phyloP scores from a whole-genome alignment of 441 rosid genomes.

The Melastoma candidum region DNA sequence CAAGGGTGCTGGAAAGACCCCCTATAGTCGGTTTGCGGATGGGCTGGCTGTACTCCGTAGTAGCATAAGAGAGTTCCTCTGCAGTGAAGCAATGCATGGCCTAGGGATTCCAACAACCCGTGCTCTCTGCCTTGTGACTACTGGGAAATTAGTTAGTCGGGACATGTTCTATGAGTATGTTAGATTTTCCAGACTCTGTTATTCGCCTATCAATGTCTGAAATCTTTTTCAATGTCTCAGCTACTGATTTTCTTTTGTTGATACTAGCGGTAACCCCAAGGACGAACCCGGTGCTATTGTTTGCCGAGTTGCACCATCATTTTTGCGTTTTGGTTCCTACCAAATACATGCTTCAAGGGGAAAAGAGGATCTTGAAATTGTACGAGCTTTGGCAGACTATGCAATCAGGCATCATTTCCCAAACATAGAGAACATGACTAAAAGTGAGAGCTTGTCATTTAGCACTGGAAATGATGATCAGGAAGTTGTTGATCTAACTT shows the following conservation, averaged over 20 bases:
- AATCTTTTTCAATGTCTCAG: background rate
- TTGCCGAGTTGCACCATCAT: slow-evolving; percentile 86
- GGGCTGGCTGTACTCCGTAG: slow-evolving; percentile 94
- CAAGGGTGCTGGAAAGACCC: slow-evolving; percentile 95
- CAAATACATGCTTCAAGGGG: slow-evolving; percentile 91
- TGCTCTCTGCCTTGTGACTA: slow-evolving; percentile 85
- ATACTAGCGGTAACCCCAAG: slow-evolving; percentile 83
- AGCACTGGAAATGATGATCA: slow-evolving; percentile 66
- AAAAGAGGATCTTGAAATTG: slow-evolving; percentile 71
- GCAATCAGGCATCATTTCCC: slow-evolving; percentile 84
- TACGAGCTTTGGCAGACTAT: slow-evolving; percentile 77
- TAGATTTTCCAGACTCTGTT: background rate
- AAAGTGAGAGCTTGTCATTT: slow-evolving; percentile 84
- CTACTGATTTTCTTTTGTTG: slow-evolving; percentile 7
- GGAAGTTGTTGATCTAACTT: slow-evolving; percentile 77
- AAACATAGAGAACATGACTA: slow-evolving; percentile 70
- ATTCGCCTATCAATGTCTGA: background rate
- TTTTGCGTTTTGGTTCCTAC: slow-evolving; percentile 88
- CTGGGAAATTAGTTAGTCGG: slow-evolving; percentile 85
- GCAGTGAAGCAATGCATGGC: slow-evolving; percentile 89
- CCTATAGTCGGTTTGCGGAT: slow-evolving; percentile 96
- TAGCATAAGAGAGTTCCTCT: slow-evolving; percentile 88
- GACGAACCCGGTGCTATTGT: slow-evolving; percentile 96
- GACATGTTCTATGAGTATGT: slow-evolving; percentile 99
- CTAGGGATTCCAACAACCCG: slow-evolving; percentile 94